Evolutionary conservation across 2,329 filamentous ascomycete genomes (phyloP).

Genomic region (Verticillium zaregamsianum): DNA sequence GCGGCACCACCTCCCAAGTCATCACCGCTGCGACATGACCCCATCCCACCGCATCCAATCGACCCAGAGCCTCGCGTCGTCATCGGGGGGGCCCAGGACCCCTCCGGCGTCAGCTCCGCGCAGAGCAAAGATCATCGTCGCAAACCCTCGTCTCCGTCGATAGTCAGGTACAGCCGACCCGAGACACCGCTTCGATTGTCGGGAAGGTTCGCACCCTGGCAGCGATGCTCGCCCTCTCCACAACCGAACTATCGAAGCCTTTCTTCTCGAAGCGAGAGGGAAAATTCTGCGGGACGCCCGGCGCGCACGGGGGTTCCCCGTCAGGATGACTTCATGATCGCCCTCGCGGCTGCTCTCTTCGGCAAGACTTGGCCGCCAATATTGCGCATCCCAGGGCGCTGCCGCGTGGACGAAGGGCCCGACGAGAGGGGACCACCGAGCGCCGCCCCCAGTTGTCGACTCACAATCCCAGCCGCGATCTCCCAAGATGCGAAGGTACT

Average conservation of each 20-base stretch:
- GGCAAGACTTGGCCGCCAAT: not conserved
- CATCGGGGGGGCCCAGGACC: not conserved
- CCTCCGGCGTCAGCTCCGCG: not conserved
- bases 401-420: not conserved
- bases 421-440: too few species aligned
- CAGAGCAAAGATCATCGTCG: not conserved
- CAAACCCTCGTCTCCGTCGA: not conserved
- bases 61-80: not conserved
- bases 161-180: not conserved
- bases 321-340: not conserved
- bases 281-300: not conserved
- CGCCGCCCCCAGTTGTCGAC: not conserved
- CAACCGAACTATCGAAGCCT: not conserved
- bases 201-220: not conserved
- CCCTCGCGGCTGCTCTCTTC: not conserved
- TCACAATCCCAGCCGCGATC: not conserved
- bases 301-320: not conserved
- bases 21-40: not conserved
- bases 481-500: not conserved
- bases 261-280: not conserved
- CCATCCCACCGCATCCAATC: not conserved
- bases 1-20: not conserved
- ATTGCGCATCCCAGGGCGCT: not conserved
- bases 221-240: not conserved
- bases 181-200: not conserved